Base-by-base conservation (phyloP, 768 basidiomycete genomes). In the Russula dissimulans region DNA sequence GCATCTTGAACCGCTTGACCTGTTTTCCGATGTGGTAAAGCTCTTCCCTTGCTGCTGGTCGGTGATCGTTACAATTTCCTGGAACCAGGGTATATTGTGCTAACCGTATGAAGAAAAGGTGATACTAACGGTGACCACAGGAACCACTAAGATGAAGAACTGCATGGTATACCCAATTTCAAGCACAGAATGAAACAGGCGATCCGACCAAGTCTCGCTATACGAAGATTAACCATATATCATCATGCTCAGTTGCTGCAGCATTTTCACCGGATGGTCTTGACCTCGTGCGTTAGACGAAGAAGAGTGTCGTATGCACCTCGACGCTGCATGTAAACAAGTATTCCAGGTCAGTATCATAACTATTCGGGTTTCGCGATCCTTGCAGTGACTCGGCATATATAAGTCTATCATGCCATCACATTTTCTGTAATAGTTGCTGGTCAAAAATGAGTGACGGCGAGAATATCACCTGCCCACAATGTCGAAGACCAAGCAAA, bases 1-100 rank as follows among this genome's bases (percentile, higher is more conserved):
- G 82, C 87, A 99, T 88, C 78, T 97, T 97, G 56, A 94, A 81
- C 61, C 87, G 78, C 34, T 78, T 76, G 41, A 85, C 92, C 68
- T 84, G 79, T 71, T 97, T 97, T 46, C 92, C 94, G 87, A 93
- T 84, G 73, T 93, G 90, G 76, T 97, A 99, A 97, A 98, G 73
- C 95, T 99, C 77, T 97, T 92, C 69, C 94, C 95, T 70, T 92
- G 22, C 22, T 26, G 2, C 22, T 26, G 22, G 22, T 26, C 22
- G 22, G 22, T 26, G 22, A 26, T 26, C 22, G 2, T 26, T 26
- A 1, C 22, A 26, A 26, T 26, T 26, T 26, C 22, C 22, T 26
- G 1, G 22, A 26, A 26, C 22, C 22, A 26, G 22, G 22, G 22
- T 26, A 26, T 26, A 26, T 26, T 26, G 22, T 26, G 22, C 22